Base-by-base conservation (phyloP, 2,329 filamentous ascomycete genomes). In the Drechmeria coniospora region DNA sequence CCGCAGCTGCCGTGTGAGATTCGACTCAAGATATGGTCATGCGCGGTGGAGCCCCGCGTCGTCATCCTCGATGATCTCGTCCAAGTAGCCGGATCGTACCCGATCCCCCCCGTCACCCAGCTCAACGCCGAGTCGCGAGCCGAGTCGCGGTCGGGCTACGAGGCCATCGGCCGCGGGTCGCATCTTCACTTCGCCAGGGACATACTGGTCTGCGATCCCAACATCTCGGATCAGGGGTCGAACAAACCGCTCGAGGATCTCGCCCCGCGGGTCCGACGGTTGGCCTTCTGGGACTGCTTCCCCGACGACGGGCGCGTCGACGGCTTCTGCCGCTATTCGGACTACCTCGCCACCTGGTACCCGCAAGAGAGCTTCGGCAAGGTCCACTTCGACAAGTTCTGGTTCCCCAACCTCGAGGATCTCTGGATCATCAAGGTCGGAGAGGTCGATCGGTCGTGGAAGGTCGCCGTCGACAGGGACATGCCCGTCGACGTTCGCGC, bases 271-370 rank as follows among this genome's bases (percentile, higher is more conserved):
- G 43, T 54, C 30, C 45, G 47, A 32, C 45, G 48, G 22, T 36
- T 54, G 18, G 51, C 48, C 8, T 54, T 53, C 25, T 56, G 52
- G 52, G 52, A 56, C 34, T 56, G 52, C 33, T 51, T 51, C 30
- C 51, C 51, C 2, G 52, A 56, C 31, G 53, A 56, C 23, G 47
- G 45, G 4, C 43, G 44, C 21, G 45, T 54, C 14, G 49, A 52
- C 23, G 40, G 43, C 4, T 48, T 46, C 7, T 39, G 42, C 14
- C 46, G 41, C 21, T 54, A 54, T 34, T 47, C 49, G 11, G 38
- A 45, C n/a, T 54, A 53, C 29, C 39, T 56, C 12, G 43, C 47
- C 4, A 39, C 41, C 13, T 47, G 43, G 25, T 53, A 50, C 30
- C 43, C 47, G 4, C 41, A 47, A 24, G 39, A 39, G 21, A 31